A percentile compares a stretch with the other conserved stretches of the same genome.
phyloP scores from a whole-genome alignment of 371 early-diverging fungal species.

The Lichtheimia hyalospora region DNA sequence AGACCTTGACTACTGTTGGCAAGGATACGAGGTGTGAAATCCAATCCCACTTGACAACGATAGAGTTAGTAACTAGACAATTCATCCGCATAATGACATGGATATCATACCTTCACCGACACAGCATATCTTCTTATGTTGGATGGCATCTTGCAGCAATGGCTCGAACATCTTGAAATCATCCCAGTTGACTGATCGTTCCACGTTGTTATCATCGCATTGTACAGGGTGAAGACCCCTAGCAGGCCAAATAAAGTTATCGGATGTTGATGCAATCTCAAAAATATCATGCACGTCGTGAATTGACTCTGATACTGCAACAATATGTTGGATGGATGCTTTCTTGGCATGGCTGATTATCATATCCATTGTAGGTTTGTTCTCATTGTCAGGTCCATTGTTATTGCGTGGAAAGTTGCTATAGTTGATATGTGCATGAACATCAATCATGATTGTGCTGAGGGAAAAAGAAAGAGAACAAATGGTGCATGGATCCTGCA shows the following conservation, averaged over 20 bases:
- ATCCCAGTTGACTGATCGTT: conserved; percentile 33
- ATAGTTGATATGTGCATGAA: conserved; percentile 47
- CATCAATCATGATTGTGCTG: conserved; percentile 35
- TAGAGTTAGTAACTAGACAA: not conserved
- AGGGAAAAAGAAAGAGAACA: too few species aligned
- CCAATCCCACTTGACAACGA: conserved; percentile 53
- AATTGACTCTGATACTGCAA: conserved; percentile 48
- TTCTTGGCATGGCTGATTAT: conserved; percentile 21
- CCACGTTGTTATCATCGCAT: conserved; percentile 25
- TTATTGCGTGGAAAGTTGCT: conserved; percentile 34
- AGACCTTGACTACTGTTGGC: conserved; percentile 21
- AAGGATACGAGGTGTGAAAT: conserved; percentile 66
- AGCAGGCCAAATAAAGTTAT: conserved; percentile 40
- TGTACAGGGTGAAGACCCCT: conserved; percentile 53
- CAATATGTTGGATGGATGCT: conserved; percentile 32
- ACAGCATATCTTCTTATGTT: conserved; percentile 22
- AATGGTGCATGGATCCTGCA: not conserved
- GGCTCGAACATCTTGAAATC: conserved; percentile 43
- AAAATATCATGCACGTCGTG: conserved; percentile 44
- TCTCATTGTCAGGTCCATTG: not conserved
- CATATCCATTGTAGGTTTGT: not conserved
- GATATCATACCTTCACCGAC: conserved; percentile 49
- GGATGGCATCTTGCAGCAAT: conserved; percentile 30
- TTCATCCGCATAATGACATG: not conserved
- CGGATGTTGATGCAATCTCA: conserved; percentile 28